phyloP scores from a whole-genome alignment of 2,329 filamentous ascomycete genomes.

The Thielaviopsis cerberus region DNA sequence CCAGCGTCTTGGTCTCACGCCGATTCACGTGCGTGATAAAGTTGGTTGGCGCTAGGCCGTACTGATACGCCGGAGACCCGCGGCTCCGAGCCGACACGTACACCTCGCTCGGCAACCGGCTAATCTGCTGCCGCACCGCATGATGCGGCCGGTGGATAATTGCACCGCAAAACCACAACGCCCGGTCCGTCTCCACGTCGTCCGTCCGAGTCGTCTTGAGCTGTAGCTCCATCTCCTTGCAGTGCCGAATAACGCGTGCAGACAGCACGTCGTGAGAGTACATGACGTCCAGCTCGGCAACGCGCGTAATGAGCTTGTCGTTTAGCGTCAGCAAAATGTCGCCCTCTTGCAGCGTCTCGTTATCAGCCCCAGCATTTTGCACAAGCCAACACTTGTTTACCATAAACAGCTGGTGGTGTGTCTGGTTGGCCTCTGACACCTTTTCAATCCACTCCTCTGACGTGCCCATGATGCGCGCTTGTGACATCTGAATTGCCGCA shows the following conservation, averaged over 20 bases:
- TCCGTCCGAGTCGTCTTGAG: conserved; percentile 75
- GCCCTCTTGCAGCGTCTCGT: conserved; percentile 51
- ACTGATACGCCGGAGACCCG: conserved; percentile 71
- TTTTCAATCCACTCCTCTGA: conserved; percentile 89
- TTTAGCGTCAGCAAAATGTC: conserved; percentile 87
- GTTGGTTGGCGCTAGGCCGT: conserved; percentile 85
- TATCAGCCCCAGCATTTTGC: conserved; percentile 26
- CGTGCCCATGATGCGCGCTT: conserved; percentile 92
- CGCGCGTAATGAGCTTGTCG: conserved; percentile 76
- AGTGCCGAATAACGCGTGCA: conserved; percentile 71
- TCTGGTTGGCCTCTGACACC: conserved; percentile 72
- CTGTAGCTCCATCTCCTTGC: conserved; percentile 56
- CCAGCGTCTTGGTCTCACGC: conserved; percentile 62
- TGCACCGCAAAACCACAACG: conserved; percentile 87
- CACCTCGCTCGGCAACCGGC: conserved; percentile 85
- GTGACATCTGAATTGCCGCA: conserved; percentile 87
- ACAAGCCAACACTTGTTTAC: conserved; percentile 73
- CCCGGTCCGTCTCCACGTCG: conserved; percentile 80
- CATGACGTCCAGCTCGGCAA: conserved; percentile 89
- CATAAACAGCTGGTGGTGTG: conserved; percentile 95
- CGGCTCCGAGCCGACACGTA: conserved; percentile 79
- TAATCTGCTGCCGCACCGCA: conserved; percentile 91
- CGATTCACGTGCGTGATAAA: conserved; percentile 96
- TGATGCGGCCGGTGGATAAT: conserved; percentile 86
- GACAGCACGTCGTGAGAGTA: conserved; percentile 72